phyloP scores from a whole-genome alignment of 208 protist species.

The Acanthamoeba quina region DNA sequence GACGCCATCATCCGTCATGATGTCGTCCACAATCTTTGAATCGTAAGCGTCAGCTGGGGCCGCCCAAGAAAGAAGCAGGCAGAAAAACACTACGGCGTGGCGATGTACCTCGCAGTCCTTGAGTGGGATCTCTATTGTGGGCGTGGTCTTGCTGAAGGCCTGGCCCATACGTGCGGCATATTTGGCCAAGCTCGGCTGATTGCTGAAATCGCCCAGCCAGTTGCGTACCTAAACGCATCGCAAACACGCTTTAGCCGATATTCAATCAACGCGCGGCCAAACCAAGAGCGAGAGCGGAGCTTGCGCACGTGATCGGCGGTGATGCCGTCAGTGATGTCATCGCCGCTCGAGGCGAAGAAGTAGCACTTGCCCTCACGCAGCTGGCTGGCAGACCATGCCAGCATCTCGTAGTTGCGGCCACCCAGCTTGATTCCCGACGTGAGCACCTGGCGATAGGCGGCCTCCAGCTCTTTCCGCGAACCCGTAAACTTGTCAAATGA shows the following conservation, averaged over 20 bases:
- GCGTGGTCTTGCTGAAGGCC: slow-evolving; percentile 43
- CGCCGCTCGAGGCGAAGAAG: slow-evolving; percentile 59
- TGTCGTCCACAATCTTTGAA: slow-evolving; percentile 2
- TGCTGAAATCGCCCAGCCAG: slow-evolving; percentile 56
- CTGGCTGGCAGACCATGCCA: slow-evolving; percentile 55
- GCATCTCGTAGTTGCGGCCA: slow-evolving; percentile 39
- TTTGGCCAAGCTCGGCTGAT: slow-evolving; percentile 26
- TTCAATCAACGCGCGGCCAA: not conserved
- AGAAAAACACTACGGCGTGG: too few species aligned
- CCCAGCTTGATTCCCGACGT: not conserved
- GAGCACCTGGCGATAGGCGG: not conserved
- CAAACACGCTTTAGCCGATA: not conserved
- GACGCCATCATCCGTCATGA: not conserved
- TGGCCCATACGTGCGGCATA: slow-evolving; percentile 54
- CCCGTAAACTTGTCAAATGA: not conserved
- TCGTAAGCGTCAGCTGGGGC: too few species aligned
- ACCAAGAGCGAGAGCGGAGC: not conserved
- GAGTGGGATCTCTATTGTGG: slow-evolving; percentile 20
- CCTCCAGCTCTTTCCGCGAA: not conserved
- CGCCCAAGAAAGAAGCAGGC: not conserved
- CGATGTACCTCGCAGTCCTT: not conserved
- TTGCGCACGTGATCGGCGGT: slow-evolving; percentile 31
- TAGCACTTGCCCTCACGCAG: slow-evolving; percentile 62
- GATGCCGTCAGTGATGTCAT: slow-evolving; percentile 52
- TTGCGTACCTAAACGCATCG: not conserved